A percentile compares a stretch with the other conserved stretches of the same genome.
Evolutionary conservation across 2,329 filamentous ascomycete genomes (phyloP).

Genomic region (Dactylellina cionopaga): DNA sequence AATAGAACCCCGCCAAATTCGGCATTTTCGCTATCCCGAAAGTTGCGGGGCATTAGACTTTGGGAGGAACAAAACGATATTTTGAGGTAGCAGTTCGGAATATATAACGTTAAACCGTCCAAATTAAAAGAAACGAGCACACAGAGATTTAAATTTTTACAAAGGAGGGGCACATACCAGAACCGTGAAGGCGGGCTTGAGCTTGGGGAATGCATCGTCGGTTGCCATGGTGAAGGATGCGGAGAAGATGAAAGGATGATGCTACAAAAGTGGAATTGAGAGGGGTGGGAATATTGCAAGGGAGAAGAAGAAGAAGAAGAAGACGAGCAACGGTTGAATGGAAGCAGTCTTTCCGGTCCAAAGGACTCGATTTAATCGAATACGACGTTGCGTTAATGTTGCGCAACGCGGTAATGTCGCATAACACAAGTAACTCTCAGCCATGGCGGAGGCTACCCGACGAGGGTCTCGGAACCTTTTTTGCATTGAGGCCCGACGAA

Average conservation of each 20-base stretch:
- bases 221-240: not conserved
- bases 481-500: no score
- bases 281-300: not conserved
- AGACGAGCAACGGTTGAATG: slow-evolving; percentile 10
- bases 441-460: no score
- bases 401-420: no score
- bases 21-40: slow-evolving; percentile 1
- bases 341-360: no score
- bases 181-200: slow-evolving; percentile 40
- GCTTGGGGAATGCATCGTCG: slow-evolving; percentile 37
- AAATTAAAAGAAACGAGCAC: not conserved
- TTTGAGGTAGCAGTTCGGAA: slow-evolving; percentile 34
- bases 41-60: slow-evolving; percentile 6
- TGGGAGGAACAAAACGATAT: slow-evolving; percentile 10
- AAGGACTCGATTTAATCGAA: no score
- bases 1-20: slow-evolving; percentile 5
- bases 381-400: no score
- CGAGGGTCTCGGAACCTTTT: no score
- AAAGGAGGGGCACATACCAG: slow-evolving; percentile 13
- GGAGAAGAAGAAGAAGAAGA: not conserved
- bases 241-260: not conserved
- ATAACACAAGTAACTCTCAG: no score
- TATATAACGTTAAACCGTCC: slow-evolving; percentile 13
- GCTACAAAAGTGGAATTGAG: not conserved
- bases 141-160: not conserved